Conservation (phyloP, 2,329 filamentous ascomycete species). For the Chalaropsis thielavioides region DNA sequence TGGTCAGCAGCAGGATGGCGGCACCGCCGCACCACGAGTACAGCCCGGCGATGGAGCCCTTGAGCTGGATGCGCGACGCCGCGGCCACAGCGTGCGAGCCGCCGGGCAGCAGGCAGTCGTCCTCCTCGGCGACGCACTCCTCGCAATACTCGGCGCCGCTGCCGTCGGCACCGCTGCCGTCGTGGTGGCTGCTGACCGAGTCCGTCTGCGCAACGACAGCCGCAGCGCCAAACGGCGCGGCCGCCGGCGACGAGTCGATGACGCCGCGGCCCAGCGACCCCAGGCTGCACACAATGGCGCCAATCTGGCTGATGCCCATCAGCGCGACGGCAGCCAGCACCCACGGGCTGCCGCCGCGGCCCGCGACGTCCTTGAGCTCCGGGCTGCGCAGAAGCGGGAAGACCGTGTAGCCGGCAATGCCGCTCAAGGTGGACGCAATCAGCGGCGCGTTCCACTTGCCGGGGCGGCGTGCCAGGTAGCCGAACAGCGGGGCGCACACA, state of each 20-base stretch:
- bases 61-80: slow-evolving; percentile 47
- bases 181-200: slow-evolving; percentile 26
- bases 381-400: slow-evolving; percentile 69
- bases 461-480: slow-evolving; percentile 61
- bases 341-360: slow-evolving; percentile 49
- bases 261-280: slow-evolving; percentile 73
- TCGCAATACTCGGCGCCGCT: slow-evolving; percentile 27
- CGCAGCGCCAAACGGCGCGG: neutral
- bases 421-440: slow-evolving; percentile 53
- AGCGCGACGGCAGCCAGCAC: slow-evolving; percentile 67
- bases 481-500: slow-evolving; percentile 72
- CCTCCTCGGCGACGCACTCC: slow-evolving; percentile 16
- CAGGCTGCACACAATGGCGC: slow-evolving; percentile 90
- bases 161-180: slow-evolving; percentile 18
- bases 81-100: slow-evolving; percentile 24
- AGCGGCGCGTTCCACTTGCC: slow-evolving; percentile 58
- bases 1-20: slow-evolving; percentile 82
- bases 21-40: slow-evolving; percentile 84
- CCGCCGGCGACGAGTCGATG: slow-evolving; percentile 26
- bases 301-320: slow-evolving; percentile 87
- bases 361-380: slow-evolving; percentile 49
- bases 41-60: slow-evolving; percentile 86
- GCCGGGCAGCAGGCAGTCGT: slow-evolving; percentile 15
- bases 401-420: slow-evolving; percentile 60
- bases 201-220: slow-evolving; percentile 9